Conservation (phyloP, 345 rosid genomes). For the Erucastrum elatum region DNA sequence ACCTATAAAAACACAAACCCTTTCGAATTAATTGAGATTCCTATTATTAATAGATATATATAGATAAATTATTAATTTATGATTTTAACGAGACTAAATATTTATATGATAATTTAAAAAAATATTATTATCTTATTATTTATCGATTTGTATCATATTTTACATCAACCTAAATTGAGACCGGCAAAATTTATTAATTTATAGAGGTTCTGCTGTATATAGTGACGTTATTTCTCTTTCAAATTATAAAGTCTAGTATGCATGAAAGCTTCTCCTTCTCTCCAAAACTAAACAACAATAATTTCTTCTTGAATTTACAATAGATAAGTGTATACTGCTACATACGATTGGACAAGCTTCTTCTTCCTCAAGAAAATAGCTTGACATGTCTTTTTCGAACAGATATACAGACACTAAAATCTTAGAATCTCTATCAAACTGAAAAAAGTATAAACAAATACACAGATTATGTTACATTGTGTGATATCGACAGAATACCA, state of each 20-base stretch:
- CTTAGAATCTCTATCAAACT: background rate
- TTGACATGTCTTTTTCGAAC: background rate
- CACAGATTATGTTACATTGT: background rate
- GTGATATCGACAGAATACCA: conserved; percentile 12
- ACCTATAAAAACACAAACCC: too few relatives aligned
- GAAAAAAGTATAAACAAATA: background rate
- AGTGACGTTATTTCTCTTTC: background rate
- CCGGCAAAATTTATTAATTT: too few relatives aligned
- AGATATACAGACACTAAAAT: background rate
- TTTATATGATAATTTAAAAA: too few relatives aligned
- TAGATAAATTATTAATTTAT: too few relatives aligned
- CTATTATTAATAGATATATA: too few relatives aligned
- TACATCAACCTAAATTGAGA: too few relatives aligned
- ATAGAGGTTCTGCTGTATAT: too few relatives aligned
- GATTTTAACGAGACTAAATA: too few relatives aligned
- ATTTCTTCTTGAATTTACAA: background rate
- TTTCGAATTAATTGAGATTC: too few relatives aligned
- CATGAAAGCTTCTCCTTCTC: background rate
- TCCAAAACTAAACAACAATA: background rate
- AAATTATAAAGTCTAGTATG: background rate
- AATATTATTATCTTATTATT: too few relatives aligned
- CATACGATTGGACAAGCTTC: background rate
- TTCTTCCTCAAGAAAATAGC: conserved; percentile 9
- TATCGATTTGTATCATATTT: too few relatives aligned
- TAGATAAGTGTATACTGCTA: background rate